Conservation (phyloP, 2,329 filamentous ascomycete species). For the Fusarium kyushuense region DNA sequence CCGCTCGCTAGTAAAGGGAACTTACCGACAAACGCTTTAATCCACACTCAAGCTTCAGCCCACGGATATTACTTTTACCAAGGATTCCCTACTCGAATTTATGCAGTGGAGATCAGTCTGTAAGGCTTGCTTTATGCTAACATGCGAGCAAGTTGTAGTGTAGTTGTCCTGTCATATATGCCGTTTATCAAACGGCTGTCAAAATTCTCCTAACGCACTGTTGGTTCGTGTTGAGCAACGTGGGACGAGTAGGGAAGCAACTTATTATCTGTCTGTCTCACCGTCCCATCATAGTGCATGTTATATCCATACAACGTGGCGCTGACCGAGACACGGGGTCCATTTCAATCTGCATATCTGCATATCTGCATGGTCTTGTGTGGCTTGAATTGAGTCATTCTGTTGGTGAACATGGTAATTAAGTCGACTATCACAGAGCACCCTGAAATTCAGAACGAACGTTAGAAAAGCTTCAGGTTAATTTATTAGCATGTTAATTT, state of each 20-base stretch:
- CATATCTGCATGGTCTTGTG: constrained; percentile 9
- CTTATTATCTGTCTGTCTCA: constrained; percentile 36
- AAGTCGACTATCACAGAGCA: background rate
- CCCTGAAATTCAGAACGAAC: background rate
- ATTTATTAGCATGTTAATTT: background rate
- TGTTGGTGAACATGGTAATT: background rate
- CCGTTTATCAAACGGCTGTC: background rate
- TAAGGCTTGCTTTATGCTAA: constrained; percentile 6
- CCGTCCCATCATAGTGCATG: constrained; percentile 9
- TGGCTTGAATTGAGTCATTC: background rate
- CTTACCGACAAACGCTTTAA: constrained; percentile 19
- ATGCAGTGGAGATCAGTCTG: constrained; percentile 29
- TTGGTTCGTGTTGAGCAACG: constrained; percentile 10
- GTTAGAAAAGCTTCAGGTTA: background rate
- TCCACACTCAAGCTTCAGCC: constrained; percentile 46
- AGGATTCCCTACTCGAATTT: constrained; percentile 34
- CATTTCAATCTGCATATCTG: constrained; percentile 4
- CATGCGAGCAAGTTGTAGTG: background rate
- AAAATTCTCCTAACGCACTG: constrained; percentile 4
- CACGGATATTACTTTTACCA: constrained; percentile 41
- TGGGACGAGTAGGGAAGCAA: constrained; percentile 20
- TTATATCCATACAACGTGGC: constrained; percentile 1
- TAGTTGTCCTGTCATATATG: background rate
- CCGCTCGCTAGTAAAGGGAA: constrained; percentile 26
- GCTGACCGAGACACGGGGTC: constrained; percentile 27